Evolutionary conservation across 176 grass and related monocot genomes (phyloP).

Genomic region (Oryza brachyantha): DNA sequence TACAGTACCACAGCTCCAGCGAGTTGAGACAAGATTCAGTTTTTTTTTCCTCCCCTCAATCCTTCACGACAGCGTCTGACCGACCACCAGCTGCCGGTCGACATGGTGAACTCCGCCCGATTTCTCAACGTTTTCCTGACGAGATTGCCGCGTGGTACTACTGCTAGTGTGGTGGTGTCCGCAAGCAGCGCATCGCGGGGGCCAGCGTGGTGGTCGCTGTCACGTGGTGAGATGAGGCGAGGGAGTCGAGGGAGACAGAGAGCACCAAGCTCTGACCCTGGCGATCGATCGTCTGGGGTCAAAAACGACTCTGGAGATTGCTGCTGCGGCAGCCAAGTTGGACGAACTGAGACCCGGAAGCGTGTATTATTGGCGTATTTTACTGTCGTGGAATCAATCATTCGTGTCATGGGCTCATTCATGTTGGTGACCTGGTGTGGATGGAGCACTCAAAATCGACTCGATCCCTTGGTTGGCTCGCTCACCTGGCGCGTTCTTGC

Average conservation of each 20-base stretch:
- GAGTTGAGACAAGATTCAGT: neutral
- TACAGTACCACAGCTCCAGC: neutral
- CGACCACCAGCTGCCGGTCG: neutral
- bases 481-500: neutral
- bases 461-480: no score
- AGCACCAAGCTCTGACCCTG: neutral
- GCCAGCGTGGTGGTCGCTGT: constrained; percentile 19
- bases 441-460: neutral
- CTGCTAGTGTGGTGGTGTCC: neutral
- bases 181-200: neutral
- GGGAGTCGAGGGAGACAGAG: neutral
- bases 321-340: neutral
- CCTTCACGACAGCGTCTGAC: constrained; percentile 21
- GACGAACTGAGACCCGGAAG: neutral
- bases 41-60: neutral
- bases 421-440: neutral
- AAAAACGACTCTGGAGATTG: neutral
- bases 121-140: constrained; percentile 26
- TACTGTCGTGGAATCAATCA: constrained; percentile 26
- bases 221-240: constrained; percentile 21
- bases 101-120: constrained; percentile 23
- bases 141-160: neutral
- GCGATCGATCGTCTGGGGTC: neutral
- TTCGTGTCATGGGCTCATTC: neutral
- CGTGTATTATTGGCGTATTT: constrained; percentile 14